phyloP scores from a whole-genome alignment of 495 filamentous ascomycete species.

The Penicillium chermesinum region DNA sequence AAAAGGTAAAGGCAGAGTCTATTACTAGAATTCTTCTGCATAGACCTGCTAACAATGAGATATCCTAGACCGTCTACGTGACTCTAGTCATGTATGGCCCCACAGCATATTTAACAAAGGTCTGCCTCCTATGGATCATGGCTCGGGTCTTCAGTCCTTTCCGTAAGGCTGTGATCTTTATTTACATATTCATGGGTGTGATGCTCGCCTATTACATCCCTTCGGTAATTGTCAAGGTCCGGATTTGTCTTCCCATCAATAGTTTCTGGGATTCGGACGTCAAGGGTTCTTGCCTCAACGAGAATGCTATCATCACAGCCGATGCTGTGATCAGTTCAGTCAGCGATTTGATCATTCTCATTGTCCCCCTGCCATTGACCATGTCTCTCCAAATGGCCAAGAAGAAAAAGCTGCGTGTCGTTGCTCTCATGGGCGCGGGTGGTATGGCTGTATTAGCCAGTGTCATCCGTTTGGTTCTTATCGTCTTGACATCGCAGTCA shows the following conservation, averaged over 20 bases:
- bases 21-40: neutral
- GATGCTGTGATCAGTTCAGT: slow-evolving; percentile 35
- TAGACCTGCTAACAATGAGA: neutral
- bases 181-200: slow-evolving; percentile 32
- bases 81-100: slow-evolving; percentile 39
- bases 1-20: slow-evolving; percentile 12
- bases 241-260: slow-evolving; percentile 34
- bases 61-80: slow-evolving; percentile 22
- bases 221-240: slow-evolving; percentile 33
- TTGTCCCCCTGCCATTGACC: slow-evolving; percentile 31
- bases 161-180: slow-evolving; percentile 28
- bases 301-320: slow-evolving; percentile 32
- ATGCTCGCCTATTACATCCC: slow-evolving; percentile 39
- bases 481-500: slow-evolving; percentile 22
- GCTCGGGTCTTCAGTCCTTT: slow-evolving; percentile 35
- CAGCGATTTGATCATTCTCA: slow-evolving; percentile 32
- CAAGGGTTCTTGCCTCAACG: slow-evolving; percentile 28
- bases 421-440: slow-evolving; percentile 32
- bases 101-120: slow-evolving; percentile 36
- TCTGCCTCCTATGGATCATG: slow-evolving; percentile 38
- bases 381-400: slow-evolving; percentile 28
- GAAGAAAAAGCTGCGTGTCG: slow-evolving; percentile 31
- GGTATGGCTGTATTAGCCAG: slow-evolving; percentile 35
- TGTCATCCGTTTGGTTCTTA: slow-evolving; percentile 32
- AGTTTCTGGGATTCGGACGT: slow-evolving; percentile 25